Evolutionary conservation across 345 rosid genomes (phyloP).

Genomic region (Lepidium sativum): DNA sequence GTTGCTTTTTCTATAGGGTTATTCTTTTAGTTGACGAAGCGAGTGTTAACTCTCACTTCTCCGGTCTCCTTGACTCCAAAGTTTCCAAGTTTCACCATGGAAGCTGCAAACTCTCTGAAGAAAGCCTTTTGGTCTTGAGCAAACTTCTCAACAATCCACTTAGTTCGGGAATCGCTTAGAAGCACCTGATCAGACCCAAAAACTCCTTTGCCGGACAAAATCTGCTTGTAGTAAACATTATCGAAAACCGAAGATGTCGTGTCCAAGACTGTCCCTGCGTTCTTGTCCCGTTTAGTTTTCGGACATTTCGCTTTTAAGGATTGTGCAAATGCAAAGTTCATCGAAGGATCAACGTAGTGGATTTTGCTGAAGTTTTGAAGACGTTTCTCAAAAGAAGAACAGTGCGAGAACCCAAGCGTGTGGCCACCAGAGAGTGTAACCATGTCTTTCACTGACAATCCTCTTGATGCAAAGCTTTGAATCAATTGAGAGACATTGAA

Average conservation of each 20-base stretch:
- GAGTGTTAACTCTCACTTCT: conserved; percentile 57
- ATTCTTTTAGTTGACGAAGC: conserved; percentile 33
- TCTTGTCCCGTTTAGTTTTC: conserved; percentile 33
- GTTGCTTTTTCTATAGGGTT: not conserved
- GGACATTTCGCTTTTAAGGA: conserved; percentile 43
- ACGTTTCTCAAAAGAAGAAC: conserved; percentile 65
- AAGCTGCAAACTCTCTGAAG: conserved; percentile 53
- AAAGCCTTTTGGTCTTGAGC: conserved; percentile 52
- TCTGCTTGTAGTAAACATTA: conserved; percentile 56
- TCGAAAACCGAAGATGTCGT: conserved; percentile 50
- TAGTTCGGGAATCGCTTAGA: conserved; percentile 41
- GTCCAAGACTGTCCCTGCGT: conserved; percentile 66
- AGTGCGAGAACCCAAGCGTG: conserved; percentile 73
- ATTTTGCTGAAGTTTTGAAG: conserved; percentile 49
- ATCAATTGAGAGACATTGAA: conserved; percentile 58
- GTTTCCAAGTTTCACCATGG: conserved; percentile 74
- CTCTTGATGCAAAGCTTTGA: conserved; percentile 58
- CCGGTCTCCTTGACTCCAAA: conserved; percentile 51
- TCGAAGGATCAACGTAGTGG: conserved; percentile 54
- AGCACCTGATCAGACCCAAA: conserved; percentile 64
- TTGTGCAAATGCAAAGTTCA: conserved; percentile 39
- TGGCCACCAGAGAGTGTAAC: conserved; percentile 82
- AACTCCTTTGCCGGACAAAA: conserved; percentile 47
- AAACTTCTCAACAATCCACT: conserved; percentile 52
- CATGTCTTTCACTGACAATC: conserved; percentile 63